Conservation (phyloP, 2,329 filamentous ascomycete genomes). For the Stachybotrys chartarum region DNA sequence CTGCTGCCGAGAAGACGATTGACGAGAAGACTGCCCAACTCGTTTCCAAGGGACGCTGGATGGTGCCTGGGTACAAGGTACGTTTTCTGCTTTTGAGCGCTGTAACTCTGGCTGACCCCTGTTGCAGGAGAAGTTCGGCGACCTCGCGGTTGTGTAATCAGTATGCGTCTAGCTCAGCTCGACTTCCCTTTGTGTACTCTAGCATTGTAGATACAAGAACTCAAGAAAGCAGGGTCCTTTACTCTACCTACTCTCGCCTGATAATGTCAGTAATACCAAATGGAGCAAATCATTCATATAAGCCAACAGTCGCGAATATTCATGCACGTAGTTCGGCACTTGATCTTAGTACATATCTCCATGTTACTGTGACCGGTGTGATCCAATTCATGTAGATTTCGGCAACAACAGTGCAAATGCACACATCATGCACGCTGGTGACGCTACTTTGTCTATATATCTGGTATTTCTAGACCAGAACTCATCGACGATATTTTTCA, state of each 20-base stretch:
- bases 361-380: too few relatives aligned
- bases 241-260: conserved; percentile 22
- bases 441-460: too few relatives aligned
- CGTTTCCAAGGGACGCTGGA: conserved; percentile 97
- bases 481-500: too few relatives aligned
- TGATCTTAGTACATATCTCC: too few relatives aligned
- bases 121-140: conserved; percentile 92
- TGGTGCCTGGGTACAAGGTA: conserved; percentile 98
- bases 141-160: conserved; percentile 86
- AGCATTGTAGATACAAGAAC: conserved; percentile 61
- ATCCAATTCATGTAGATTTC: too few relatives aligned
- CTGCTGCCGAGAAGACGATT: conserved; percentile 88
- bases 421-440: too few relatives aligned
- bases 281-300: not conserved
- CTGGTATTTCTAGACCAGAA: too few relatives aligned
- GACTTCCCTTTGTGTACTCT: conserved; percentile 55
- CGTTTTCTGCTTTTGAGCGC: conserved; percentile 20
- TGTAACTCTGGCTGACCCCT: conserved; percentile 34
- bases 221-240: conserved; percentile 18
- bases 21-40: conserved; percentile 94
- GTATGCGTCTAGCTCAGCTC: conserved; percentile 25
- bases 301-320: too few relatives aligned
- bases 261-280: not conserved
- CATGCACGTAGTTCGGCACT: too few relatives aligned
- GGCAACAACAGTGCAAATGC: too few relatives aligned